phyloP scores from a whole-genome alignment of 805 yeast genomes.

The Tetrapisispora fleetii region DNA sequence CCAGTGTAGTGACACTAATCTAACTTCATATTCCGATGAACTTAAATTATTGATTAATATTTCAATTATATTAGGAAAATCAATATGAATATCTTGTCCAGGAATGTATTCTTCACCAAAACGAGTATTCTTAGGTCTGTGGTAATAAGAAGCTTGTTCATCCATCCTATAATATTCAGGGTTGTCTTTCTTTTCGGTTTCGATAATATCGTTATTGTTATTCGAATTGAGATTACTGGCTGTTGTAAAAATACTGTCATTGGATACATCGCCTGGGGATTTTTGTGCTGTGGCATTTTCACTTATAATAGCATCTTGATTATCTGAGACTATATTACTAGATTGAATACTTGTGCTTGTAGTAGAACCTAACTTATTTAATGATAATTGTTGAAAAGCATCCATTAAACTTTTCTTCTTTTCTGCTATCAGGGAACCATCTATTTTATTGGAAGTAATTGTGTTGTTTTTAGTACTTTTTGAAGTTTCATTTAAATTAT shows the following conservation, averaged over 20 bases:
- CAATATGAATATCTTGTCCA: conserved; percentile 75
- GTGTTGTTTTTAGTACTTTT: conserved; percentile 11
- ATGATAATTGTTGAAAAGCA: conserved; percentile 18
- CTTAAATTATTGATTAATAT: conserved; percentile 75
- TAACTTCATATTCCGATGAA: conserved; percentile 65
- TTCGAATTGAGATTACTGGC: background rate
- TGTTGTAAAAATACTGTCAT: background rate
- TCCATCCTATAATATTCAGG: background rate
- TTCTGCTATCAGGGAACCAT: conserved; percentile 25
- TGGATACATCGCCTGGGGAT: background rate
- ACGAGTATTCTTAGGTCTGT: conserved; percentile 5
- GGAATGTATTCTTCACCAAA: conserved; percentile 53
- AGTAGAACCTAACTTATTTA: background rate
- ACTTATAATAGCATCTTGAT: background rate
- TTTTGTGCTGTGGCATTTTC: background rate
- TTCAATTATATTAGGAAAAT: conserved; percentile 69
- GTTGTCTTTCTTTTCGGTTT: background rate
- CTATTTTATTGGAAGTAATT: conserved; percentile 16
- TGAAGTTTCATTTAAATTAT: conserved; percentile 7
- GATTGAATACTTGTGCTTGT: background rate
- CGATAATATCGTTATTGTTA: background rate
- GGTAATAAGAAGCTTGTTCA: background rate
- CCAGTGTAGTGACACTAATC: conserved; percentile 76
- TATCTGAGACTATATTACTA: background rate
- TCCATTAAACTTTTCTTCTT: conserved; percentile 25